Evolutionary conservation across 202 grass and related monocot species (phyloP).

Genomic region (Zizania palustris): DNA sequence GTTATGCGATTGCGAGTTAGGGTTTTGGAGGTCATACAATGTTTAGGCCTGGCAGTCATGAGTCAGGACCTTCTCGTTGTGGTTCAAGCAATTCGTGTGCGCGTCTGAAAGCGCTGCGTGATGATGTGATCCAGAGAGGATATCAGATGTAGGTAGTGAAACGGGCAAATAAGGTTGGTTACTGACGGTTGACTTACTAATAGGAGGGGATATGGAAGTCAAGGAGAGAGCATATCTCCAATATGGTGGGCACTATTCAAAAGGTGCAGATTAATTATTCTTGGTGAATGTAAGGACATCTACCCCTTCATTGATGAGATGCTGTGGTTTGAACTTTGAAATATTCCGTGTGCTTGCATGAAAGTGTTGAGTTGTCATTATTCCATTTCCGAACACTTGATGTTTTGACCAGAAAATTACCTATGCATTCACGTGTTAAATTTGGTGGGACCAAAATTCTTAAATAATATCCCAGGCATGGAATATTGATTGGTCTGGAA

Average conservation of each 20-base stretch:
- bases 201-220: not conserved
- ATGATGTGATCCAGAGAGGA: not conserved
- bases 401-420: too few relatives aligned
- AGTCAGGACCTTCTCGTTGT: not conserved
- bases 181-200: constrained; percentile 17
- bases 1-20: not conserved
- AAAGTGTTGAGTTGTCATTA: too few relatives aligned
- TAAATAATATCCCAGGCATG: too few relatives aligned
- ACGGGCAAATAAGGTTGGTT: not conserved
- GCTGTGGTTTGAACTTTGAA: too few relatives aligned
- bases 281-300: too few relatives aligned
- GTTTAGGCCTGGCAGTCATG: not conserved
- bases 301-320: too few relatives aligned
- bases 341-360: too few relatives aligned
- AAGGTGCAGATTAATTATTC: too few relatives aligned
- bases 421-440: too few relatives aligned
- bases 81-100: not conserved
- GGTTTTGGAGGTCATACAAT: not conserved
- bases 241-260: not conserved
- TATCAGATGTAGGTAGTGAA: not conserved
- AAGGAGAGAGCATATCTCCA: not conserved
- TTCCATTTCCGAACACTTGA: too few relatives aligned
- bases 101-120: not conserved
- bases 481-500: too few relatives aligned
- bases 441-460: too few relatives aligned